These are phyloP conservation scores for Pichia gijzeniarum DNA, from an alignment of 805 yeast species.

Conservation along the genomic window DNA sequence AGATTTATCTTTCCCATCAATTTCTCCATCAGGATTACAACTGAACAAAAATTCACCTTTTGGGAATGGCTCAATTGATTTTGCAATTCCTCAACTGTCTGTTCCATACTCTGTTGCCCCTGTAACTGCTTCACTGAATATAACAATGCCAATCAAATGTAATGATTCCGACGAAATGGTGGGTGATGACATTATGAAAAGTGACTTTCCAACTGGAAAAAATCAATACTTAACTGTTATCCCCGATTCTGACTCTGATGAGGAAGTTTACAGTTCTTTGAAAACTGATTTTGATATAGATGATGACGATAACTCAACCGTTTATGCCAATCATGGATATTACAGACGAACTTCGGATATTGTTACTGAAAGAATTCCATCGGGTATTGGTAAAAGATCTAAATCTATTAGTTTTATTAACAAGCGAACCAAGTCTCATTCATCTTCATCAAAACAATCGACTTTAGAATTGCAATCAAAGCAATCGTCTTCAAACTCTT, in stretches of 20 bases:
- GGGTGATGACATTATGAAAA: not conserved
- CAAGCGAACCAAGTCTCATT: slow-evolving; percentile 38
- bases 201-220: slow-evolving; percentile 8
- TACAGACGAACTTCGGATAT: slow-evolving; percentile 29
- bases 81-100: slow-evolving; percentile 33
- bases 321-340: slow-evolving; percentile 21
- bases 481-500: not conserved
- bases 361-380: slow-evolving; percentile 35
- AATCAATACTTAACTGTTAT: slow-evolving; percentile 10
- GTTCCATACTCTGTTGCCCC: slow-evolving; percentile 76
- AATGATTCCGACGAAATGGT: not conserved
- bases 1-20: slow-evolving; percentile 15
- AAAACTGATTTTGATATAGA: slow-evolving; percentile 29
- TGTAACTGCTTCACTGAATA: slow-evolving; percentile 56
- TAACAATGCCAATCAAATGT: slow-evolving; percentile 6
- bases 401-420: slow-evolving; percentile 58
- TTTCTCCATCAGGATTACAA: slow-evolving; percentile 27
- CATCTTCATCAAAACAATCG: not conserved
- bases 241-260: slow-evolving; percentile 29
- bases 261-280: slow-evolving; percentile 37
- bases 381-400: slow-evolving; percentile 45
- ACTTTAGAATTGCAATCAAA: not conserved
- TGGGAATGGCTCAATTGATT: slow-evolving; percentile 27
- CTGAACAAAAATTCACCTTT: slow-evolving; percentile 25
- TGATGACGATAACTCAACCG: slow-evolving; percentile 26